These are phyloP conservation scores for Tulasnella sp. DNA, from an alignment of 768 basidiomycete species.

Conservation along the genomic window DNA sequence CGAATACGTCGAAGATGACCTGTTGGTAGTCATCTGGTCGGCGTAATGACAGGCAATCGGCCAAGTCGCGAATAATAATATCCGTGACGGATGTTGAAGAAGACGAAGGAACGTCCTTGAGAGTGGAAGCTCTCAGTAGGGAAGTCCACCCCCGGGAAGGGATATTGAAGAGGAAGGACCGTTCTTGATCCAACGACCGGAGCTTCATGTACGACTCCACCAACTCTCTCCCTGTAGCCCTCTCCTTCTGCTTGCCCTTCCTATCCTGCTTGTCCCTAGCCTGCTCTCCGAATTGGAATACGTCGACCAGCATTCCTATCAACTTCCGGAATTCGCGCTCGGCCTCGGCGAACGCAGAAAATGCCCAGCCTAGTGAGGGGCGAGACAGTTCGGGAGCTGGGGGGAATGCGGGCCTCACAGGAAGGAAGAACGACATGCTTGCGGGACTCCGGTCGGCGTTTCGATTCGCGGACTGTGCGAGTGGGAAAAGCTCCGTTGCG, in stretches of 20 bases:
- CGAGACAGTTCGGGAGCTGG: background rate
- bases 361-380: background rate
- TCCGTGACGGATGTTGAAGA: conserved; percentile 2
- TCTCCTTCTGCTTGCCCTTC: background rate
- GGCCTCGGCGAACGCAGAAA: background rate
- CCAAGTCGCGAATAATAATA: background rate
- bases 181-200: background rate
- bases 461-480: background rate
- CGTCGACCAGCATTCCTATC: background rate
- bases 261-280: background rate
- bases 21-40: conserved; percentile 25
- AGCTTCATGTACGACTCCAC: conserved; percentile 11
- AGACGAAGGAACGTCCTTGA: background rate
- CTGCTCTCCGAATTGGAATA: background rate
- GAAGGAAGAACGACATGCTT: background rate
- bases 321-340: background rate
- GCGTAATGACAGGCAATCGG: conserved; percentile 20
- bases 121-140: background rate
- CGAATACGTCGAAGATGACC: conserved; percentile 22
- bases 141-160: background rate
- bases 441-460: background rate
- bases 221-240: background rate
- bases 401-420: background rate
- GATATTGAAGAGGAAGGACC: conserved; percentile 13
- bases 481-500: background rate